Base-by-base conservation (phyloP, 148 eudicot genomes). In the Cornus kousa region DNA sequence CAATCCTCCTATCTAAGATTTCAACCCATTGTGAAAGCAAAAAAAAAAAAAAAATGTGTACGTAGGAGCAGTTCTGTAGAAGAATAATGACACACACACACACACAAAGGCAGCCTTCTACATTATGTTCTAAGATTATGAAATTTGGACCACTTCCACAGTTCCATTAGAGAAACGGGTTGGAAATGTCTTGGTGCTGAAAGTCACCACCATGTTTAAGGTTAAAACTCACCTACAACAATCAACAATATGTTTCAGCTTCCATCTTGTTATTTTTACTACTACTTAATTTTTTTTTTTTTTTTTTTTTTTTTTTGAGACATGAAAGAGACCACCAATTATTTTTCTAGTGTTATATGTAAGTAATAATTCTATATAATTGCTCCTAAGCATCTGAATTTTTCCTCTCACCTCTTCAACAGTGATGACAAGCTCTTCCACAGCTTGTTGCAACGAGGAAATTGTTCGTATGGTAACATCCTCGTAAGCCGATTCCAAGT, bases 401-500 rank as follows among this genome's bases (percentile, higher is more conserved):
- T 64, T 1, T 39, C 33, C 23, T 66, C 46, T 64, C 87, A 93
- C 98, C 96, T 89, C 79, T 9, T 85, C 86, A 11, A 80, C 83
- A 57, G 90, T 82, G 74, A 74, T 68, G 74, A 64, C 84, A 76
- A 90, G 96, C 85, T 89, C 91, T 85, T 88, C 90, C 32, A 89
- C 81, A 67, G 88, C 82, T 75, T 87, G 81, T 40, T 90, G 92
- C 80, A 90, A 71, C 68, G 94, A 89, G 79, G 90, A 87, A 77
- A 95, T 90, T 74, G 93, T 83, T 70, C 70, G 82, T 35, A 87
- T 78, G 33, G 83, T 86, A 64, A 90, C 72, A 80, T 87, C 91
- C 67, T 89, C 90, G 60, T 80, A 84, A 35, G 88, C 94, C 67
- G 85, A 82, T 43, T 90, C 90, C 80, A 89, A 37, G 57, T 90